These are phyloP conservation scores for Stagonosporopsis vannaccii DNA, from an alignment of 2,329 filamentous ascomycete genomes.

Conservation along the genomic window DNA sequence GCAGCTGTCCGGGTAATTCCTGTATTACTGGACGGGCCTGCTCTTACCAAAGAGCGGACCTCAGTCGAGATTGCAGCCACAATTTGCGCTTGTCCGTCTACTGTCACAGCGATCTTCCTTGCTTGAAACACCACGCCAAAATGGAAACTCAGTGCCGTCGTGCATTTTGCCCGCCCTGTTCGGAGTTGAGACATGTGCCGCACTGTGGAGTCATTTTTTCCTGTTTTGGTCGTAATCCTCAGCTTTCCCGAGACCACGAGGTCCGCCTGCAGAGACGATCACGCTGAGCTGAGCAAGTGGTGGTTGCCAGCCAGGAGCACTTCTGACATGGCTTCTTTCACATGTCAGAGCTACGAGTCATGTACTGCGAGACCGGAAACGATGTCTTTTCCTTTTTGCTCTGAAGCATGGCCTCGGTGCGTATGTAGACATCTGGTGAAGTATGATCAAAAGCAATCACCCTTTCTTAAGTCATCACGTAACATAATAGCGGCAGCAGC, in stretches of 20 bases:
- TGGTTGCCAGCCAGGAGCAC: constrained; percentile 7
- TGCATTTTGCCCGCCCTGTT: not conserved
- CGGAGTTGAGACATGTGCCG: constrained; percentile 11
- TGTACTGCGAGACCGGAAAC: not conserved
- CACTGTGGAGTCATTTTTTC: constrained; percentile 18
- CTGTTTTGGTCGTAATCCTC: constrained; percentile 14
- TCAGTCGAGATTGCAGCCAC: not conserved
- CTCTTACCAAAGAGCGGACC: constrained; percentile 2
- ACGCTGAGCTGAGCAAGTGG: constrained; percentile 7
- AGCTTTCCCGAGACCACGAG: constrained; percentile 23
- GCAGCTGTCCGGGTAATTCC: constrained; percentile 5
- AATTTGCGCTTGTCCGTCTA: not conserved
- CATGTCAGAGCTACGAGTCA: constrained; percentile 11
- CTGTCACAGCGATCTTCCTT: constrained; percentile 8
- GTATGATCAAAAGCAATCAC: not conserved
- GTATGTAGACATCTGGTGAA: not conserved
- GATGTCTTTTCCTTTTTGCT: not conserved
- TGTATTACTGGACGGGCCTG: constrained; percentile 1
- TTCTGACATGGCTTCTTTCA: constrained; percentile 13
- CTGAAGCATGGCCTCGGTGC: not conserved
- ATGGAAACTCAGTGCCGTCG: not conserved
- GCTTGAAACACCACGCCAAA: not conserved
- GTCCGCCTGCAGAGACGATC: constrained; percentile 21
- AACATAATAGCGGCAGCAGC: not conserved
- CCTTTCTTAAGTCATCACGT: not conserved